phyloP scores from a whole-genome alignment of 768 basidiomycete species.

The Mycena chlorophos region DNA sequence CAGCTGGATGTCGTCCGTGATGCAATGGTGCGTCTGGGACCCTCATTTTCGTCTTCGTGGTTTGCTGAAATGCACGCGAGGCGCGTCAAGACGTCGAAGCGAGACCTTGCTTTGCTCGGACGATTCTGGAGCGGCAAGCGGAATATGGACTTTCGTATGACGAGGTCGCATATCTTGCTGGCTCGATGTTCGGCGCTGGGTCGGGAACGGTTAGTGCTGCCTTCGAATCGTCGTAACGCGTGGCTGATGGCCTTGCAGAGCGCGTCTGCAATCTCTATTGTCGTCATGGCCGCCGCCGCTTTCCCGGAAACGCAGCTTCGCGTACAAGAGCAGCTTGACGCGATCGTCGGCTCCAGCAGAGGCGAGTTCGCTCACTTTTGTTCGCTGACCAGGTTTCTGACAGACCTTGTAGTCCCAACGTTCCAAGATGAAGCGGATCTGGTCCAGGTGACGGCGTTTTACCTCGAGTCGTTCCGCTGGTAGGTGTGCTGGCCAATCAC shows the following conservation, averaged over 20 bases:
- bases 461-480: constrained; percentile 53
- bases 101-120: constrained; percentile 53
- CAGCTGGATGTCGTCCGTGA: constrained; percentile 48
- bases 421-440: constrained; percentile 42
- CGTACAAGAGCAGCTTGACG: constrained; percentile 58
- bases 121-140: constrained; percentile 55
- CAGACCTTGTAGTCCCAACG: constrained; percentile 34
- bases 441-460: constrained; percentile 49
- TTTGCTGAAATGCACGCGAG: background rate
- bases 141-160: constrained; percentile 55
- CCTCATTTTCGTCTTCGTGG: background rate
- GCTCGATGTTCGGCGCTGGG: constrained; percentile 67
- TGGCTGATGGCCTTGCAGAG: constrained; percentile 32
- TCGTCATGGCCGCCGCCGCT: constrained; percentile 58
- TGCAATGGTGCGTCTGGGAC: constrained; percentile 46
- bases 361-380: constrained; percentile 24
- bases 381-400: background rate
- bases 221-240: background rate
- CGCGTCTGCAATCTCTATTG: constrained; percentile 55
- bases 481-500: background rate
- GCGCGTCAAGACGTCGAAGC: constrained; percentile 34
- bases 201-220: constrained; percentile 53
- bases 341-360: constrained; percentile 48
- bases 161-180: constrained; percentile 63
- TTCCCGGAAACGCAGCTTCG: constrained; percentile 51